These are phyloP conservation scores for Magnolia kwangsiensis DNA, from an alignment of 164 flowering plant genomes.

Conservation along the genomic window DNA sequence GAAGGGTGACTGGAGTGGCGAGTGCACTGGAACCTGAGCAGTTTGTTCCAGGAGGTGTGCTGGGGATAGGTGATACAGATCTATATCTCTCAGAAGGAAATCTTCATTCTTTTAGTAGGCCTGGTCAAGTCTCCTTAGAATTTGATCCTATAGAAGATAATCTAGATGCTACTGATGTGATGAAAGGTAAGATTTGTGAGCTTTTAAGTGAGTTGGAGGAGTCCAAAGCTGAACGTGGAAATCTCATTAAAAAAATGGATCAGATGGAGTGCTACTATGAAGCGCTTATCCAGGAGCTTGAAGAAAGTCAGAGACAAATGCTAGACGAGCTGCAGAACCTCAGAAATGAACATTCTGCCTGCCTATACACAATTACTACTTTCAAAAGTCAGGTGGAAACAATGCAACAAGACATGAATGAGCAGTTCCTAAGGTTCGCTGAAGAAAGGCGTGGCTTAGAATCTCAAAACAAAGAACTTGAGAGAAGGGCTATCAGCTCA, in stretches of 20 bases:
- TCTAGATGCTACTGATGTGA: conserved; percentile 27
- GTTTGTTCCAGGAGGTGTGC: conserved; percentile 24
- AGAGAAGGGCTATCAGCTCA: conserved; percentile 65
- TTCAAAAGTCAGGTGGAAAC: conserved; percentile 69
- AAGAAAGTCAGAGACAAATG: conserved; percentile 87
- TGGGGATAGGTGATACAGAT: conserved; percentile 27
- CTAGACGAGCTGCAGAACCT: conserved; percentile 78
- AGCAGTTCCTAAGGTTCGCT: conserved; percentile 44
- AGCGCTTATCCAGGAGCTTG: conserved; percentile 88
- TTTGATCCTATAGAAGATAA: conserved; percentile 32
- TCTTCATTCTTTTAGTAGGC: conserved; percentile 31
- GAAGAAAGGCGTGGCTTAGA: conserved; percentile 57
- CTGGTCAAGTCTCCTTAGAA: conserved; percentile 30
- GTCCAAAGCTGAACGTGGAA: conserved; percentile 66
- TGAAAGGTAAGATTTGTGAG: conserved; percentile 50
- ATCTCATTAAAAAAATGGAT: conserved; percentile 67
- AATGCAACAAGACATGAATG: conserved; percentile 57
- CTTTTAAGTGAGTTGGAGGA: conserved; percentile 76
- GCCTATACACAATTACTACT: conserved; percentile 62
- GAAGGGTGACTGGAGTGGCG: conserved; percentile 14
- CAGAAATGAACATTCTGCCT: conserved; percentile 74
- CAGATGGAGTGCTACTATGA: conserved; percentile 98
- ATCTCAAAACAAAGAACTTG: conserved; percentile 68
- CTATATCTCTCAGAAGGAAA: conserved; percentile 42
- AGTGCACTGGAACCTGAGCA: conserved; percentile 19